Evolutionary conservation across 2,329 filamentous ascomycete species (phyloP).

Genomic region (Epichloe sibirici): DNA sequence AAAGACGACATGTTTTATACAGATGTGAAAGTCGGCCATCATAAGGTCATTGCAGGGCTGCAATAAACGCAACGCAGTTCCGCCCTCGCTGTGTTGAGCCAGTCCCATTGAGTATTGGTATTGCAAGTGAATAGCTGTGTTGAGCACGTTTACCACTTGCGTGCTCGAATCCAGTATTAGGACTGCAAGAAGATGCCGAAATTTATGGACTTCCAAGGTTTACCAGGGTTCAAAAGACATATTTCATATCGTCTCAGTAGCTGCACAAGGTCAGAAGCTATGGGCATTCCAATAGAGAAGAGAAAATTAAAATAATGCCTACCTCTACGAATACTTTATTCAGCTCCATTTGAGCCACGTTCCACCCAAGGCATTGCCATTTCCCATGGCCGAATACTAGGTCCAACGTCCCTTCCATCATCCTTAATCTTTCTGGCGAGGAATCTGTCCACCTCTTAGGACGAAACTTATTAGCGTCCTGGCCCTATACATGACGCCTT

Average conservation of each 20-base stretch:
- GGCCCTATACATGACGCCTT: constrained; percentile 20
- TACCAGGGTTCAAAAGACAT: constrained; percentile 1
- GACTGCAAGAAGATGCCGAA: constrained; percentile 1
- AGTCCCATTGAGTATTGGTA: no score
- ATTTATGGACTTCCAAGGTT: constrained; percentile 5
- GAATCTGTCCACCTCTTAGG: constrained; percentile 28
- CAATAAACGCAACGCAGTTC: no score
- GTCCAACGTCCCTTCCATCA: constrained; percentile 25
- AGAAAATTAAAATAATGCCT: background rate
- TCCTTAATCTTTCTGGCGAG: constrained; percentile 11
- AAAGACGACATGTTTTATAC: no score
- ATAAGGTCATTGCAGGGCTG: no score
- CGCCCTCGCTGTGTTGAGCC: no score
- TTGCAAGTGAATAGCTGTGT: no score
- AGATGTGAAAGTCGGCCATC: no score
- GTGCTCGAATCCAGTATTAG: background rate
- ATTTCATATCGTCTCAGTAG: constrained; percentile 7
- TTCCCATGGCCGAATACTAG: constrained; percentile 27
- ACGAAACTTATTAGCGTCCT: constrained; percentile 20
- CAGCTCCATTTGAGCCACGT: constrained; percentile 26
- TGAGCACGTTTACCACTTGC: no score
- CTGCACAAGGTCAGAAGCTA: background rate
- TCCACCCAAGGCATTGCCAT: constrained; percentile 27
- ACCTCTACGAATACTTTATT: constrained; percentile 31
- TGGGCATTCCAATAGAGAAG: background rate